Conservation (phyloP, 208 protist genomes). For the Trypanosoma conorhini region DNA sequence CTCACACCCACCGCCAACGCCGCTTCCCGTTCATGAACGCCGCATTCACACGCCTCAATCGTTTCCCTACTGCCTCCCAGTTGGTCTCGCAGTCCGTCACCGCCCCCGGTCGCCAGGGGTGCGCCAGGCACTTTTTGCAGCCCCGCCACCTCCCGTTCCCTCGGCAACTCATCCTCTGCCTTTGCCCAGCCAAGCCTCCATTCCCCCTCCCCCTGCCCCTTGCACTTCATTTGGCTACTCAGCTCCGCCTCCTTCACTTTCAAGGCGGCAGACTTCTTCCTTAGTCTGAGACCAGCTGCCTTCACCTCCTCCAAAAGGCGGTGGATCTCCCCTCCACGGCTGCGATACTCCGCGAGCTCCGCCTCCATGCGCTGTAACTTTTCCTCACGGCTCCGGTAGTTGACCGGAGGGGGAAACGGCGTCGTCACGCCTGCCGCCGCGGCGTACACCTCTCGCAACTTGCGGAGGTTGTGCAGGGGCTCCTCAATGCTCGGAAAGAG, state of each 20-base stretch:
- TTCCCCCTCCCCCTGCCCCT: not conserved
- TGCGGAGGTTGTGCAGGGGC: slow-evolving; percentile 53
- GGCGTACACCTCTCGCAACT: slow-evolving; percentile 52
- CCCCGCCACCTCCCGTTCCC: not conserved
- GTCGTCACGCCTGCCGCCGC: slow-evolving; percentile 14
- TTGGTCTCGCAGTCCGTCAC: not conserved
- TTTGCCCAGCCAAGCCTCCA: not conserved
- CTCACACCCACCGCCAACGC: slow-evolving; percentile 33
- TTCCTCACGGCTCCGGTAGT: slow-evolving; percentile 9
- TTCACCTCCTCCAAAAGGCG: slow-evolving; percentile 16
- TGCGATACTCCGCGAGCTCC: slow-evolving; percentile 2
- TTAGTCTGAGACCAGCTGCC: slow-evolving; percentile 9
- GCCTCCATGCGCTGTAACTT: slow-evolving; percentile 14
- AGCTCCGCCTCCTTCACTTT: slow-evolving; percentile 18
- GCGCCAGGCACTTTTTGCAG: not conserved
- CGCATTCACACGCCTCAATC: slow-evolving; percentile 33
- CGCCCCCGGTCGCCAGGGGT: not conserved
- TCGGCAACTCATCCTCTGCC: slow-evolving; percentile 1
- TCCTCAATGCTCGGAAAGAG: slow-evolving; percentile 50
- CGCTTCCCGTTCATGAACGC: slow-evolving; percentile 24
- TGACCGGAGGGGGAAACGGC: slow-evolving; percentile 30
- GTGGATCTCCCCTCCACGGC: slow-evolving; percentile 15
- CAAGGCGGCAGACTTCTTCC: slow-evolving; percentile 21
- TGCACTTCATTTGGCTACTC: not conserved
- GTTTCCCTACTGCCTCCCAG: not conserved